Percentiles rank a stretch among this genome's conserved stretches.
Evolutionary conservation across 2,329 filamentous ascomycete species (phyloP).

Genomic region (Samsoniella hepiali): DNA sequence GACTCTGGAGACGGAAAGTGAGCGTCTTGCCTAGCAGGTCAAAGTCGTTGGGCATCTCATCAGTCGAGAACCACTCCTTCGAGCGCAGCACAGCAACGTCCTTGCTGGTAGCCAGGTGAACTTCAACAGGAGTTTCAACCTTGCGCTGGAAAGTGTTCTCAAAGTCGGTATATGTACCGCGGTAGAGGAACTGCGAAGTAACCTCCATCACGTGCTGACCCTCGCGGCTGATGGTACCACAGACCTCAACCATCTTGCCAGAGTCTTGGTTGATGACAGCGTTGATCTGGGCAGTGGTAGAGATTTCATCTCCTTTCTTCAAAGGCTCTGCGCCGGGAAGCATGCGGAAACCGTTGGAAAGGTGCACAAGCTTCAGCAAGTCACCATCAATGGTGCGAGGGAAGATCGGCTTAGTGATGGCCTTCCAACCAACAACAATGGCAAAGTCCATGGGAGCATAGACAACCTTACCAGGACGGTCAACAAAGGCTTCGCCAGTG

Average conservation of each 20-base stretch:
- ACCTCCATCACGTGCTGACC: constrained; percentile 93
- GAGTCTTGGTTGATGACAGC: constrained; percentile 97
- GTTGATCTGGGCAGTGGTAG: constrained; percentile 93
- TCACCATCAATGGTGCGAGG: constrained; percentile 94
- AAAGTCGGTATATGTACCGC: constrained; percentile 86
- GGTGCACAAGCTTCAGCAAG: constrained; percentile 88
- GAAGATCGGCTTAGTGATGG: constrained; percentile 99
- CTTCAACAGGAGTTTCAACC: constrained; percentile 89
- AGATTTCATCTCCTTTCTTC: constrained; percentile 90
- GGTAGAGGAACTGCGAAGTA: constrained; percentile 96
- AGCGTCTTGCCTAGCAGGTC: constrained; percentile 90
- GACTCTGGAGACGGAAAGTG: constrained; percentile 90
- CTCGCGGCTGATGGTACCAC: constrained; percentile 85
- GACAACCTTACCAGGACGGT: constrained; percentile 88
- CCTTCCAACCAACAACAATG: constrained; percentile 98
- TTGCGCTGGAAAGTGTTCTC: constrained; percentile 99
- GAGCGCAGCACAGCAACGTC: constrained; percentile 92
- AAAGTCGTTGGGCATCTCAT: constrained; percentile 65
- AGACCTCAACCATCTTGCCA: constrained; percentile 99
- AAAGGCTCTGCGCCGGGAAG: constrained; percentile 89
- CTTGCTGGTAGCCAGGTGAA: constrained; percentile 81
- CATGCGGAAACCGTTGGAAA: constrained; percentile 98
- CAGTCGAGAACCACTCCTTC: constrained; percentile 95
- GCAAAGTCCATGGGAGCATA: constrained; percentile 98
- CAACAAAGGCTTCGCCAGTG: constrained; percentile 94